Base-by-base conservation (phyloP, 495 filamentous ascomycete species). In the Lophiotrema nucula region DNA sequence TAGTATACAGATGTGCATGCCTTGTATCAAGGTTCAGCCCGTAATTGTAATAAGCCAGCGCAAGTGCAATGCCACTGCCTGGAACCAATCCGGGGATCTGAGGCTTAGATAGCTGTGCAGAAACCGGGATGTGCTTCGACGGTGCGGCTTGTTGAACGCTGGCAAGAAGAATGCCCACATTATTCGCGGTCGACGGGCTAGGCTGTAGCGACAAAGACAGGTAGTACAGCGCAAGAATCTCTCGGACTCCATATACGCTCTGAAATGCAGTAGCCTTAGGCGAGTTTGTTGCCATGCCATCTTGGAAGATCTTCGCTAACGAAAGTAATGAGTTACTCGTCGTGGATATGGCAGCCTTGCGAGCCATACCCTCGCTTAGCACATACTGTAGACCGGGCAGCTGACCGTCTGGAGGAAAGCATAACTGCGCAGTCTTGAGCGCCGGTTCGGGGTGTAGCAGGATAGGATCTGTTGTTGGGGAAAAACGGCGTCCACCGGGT, bases 1-100 rank as follows among this genome's bases (percentile, higher is more conserved):
- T 99, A 0, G 93, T 99, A 69, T 96, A 96, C 15, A 99, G 82
- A 72, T 99, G 93, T n/a, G 95, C 95, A 75, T 99, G 95, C 44
- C 84, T 86, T 1, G 83, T 74, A 66, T 99, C 93, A 1, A 99
- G 81, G 49, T 84, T 84, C 41, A 91, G 76, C 1, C 93, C 93
- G 69, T 96, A 97, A 54, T 95, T 86, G 75, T 99, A 99, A 69
- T 97, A 97, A 13, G 86, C 84, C 50, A 99, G 77, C 11, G 93
- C 93, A 48, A 99, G 78, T 26, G 88, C 86, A 49, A 97, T 81
- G 21, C 93, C 93, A 64, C 87, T 95, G 6, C 91, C 93, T 35
- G 88, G 88, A 0, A 86, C 74, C 47, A 96, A 85, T 2, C 93
- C 93, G 13, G 90, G 87, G 45, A 93, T 86, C 18, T 68, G 54